Conservation (phyloP, 805 yeast species). For the Hermanozyma aechmeae region DNA sequence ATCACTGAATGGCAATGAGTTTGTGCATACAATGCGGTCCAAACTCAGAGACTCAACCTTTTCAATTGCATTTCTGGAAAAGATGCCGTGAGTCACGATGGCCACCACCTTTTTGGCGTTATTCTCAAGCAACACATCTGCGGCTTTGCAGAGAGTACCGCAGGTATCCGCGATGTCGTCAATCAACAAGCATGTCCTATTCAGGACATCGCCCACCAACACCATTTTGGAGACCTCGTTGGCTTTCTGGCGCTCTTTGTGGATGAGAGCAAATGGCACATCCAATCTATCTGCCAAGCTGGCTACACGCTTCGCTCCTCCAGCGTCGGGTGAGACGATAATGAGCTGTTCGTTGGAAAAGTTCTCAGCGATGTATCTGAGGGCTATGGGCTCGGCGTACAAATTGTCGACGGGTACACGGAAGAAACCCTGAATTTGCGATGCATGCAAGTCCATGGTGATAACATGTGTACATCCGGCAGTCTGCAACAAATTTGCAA, state of each 20-base stretch:
- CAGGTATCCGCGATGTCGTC: constrained; percentile 92
- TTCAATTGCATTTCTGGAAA: constrained; percentile 64
- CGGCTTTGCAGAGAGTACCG: constrained; percentile 78
- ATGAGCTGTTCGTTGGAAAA: constrained; percentile 45
- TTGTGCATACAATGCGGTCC: constrained; percentile 66
- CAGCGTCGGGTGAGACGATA: constrained; percentile 91
- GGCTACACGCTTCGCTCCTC: constrained; percentile 88
- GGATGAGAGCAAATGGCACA: constrained; percentile 74
- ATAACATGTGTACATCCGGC: constrained; percentile 95
- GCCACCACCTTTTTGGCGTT: constrained; percentile 69
- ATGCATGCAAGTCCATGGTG: constrained; percentile 95
- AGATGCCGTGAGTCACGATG: constrained; percentile 74
- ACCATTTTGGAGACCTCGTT: constrained; percentile 82
- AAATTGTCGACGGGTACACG: constrained; percentile 91
- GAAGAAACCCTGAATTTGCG: constrained; percentile 96
- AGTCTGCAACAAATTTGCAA: constrained; percentile 84
- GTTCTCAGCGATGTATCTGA: constrained; percentile 68
- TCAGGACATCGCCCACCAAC: constrained; percentile 74
- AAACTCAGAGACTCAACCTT: constrained; percentile 62
- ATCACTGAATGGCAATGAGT: constrained; percentile 70
- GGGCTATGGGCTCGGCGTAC: constrained; percentile 88
- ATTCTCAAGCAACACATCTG: constrained; percentile 61
- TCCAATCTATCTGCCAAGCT: constrained; percentile 73
- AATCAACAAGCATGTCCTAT: constrained; percentile 66
- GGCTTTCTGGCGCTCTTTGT: constrained; percentile 76